phyloP scores from a whole-genome alignment of 139 green algal genomes.

The Pleodorina starrii region DNA sequence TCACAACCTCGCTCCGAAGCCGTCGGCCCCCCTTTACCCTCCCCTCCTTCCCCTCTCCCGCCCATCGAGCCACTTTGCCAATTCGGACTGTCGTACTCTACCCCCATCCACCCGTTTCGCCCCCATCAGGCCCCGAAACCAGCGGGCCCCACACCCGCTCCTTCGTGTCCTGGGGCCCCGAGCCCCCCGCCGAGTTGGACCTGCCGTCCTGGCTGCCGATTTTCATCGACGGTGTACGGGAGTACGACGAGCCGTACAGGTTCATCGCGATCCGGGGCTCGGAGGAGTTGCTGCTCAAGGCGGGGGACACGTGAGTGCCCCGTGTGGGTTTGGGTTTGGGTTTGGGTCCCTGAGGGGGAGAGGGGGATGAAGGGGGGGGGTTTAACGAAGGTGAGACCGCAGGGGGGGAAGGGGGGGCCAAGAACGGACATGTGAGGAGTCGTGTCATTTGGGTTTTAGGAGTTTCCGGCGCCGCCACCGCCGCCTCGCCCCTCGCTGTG shows the following conservation, averaged over 20 bases:
- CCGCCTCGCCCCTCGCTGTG: not conserved
- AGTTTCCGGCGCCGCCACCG: too few species aligned
- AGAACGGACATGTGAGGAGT: not conserved
- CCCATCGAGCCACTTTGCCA: too few species aligned
- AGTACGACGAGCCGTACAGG: conserved; percentile 67
- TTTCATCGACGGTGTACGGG: conserved; percentile 63
- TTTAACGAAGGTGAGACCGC: not conserved
- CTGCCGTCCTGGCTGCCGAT: conserved; percentile 59
- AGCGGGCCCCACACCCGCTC: not conserved
- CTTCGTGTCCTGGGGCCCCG: conserved; percentile 20
- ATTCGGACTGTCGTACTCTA: too few species aligned
- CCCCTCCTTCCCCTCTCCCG: too few species aligned
- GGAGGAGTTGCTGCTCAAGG: conserved; percentile 55
- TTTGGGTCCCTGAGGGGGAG: not conserved
- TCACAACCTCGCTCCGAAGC: too few species aligned
- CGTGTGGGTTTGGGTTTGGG: not conserved
- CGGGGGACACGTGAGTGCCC: conserved; percentile 28
- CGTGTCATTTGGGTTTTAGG: too few species aligned
- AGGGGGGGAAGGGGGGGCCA: not conserved
- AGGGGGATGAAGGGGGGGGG: not conserved
- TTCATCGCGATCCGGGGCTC: conserved; percentile 61
- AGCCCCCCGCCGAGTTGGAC: conserved; percentile 47
- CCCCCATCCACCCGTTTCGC: too few species aligned
- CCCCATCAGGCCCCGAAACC: conserved; percentile 17
- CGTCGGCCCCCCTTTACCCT: too few species aligned